These are phyloP conservation scores for Citrus inodora DNA, from an alignment of 345 rosid genomes.

Conservation along the genomic window DNA sequence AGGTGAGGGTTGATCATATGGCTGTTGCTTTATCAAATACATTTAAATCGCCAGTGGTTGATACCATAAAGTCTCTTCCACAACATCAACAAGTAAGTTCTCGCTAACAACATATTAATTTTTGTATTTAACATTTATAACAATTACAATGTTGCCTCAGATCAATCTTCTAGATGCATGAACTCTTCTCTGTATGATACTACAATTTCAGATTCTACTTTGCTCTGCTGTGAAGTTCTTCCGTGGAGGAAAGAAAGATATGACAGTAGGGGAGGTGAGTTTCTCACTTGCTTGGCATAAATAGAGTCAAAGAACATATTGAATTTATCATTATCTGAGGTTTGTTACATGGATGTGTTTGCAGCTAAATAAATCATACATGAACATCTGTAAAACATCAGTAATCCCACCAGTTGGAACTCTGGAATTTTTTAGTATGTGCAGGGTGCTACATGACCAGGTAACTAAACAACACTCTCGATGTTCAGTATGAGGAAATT, in stretches of 20 bases:
- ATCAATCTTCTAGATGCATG: not conserved
- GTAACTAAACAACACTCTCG: slow-evolving; percentile 29
- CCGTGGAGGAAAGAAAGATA: slow-evolving; percentile 81
- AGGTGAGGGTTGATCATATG: slow-evolving; percentile 89
- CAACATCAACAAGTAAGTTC: slow-evolving; percentile 91
- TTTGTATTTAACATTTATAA: not conserved
- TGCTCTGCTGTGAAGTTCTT: slow-evolving; percentile 79
- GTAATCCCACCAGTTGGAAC: slow-evolving; percentile 67
- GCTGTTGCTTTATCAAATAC: slow-evolving; percentile 78
- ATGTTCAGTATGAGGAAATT: not conserved
- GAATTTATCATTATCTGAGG: slow-evolving; percentile 5
- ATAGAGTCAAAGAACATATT: not conserved
- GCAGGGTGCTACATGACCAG: slow-evolving; percentile 80
- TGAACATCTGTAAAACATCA: slow-evolving; percentile 64
- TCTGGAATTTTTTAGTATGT: slow-evolving; percentile 67
- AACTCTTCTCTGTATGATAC: not conserved
- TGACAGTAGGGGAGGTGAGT: slow-evolving; percentile 66
- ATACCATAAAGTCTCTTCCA: slow-evolving; percentile 88
- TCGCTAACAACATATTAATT: not conserved
- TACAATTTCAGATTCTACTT: slow-evolving; percentile 55
- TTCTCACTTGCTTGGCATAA: not conserved
- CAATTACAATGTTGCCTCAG: not conserved
- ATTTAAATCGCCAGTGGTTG: slow-evolving; percentile 69
- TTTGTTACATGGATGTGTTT: slow-evolving; percentile 18
- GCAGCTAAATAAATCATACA: slow-evolving; percentile 76